Evolutionary conservation across 768 basidiomycete genomes (phyloP).

Genomic region (Psilocybe subaeruginosa): DNA sequence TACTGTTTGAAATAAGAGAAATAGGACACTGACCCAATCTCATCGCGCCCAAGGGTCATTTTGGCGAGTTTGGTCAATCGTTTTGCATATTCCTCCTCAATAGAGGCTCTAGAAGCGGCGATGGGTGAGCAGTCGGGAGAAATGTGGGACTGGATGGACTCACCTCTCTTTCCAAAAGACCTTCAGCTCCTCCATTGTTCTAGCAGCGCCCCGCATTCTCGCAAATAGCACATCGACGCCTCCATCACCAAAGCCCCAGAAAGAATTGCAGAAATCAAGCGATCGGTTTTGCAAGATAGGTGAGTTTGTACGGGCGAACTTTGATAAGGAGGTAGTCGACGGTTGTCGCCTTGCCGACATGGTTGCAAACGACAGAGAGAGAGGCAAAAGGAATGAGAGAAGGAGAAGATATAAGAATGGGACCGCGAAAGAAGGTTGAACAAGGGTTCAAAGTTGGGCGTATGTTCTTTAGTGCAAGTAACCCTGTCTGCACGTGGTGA

Average conservation of each 20-base stretch:
- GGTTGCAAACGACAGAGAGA: not conserved
- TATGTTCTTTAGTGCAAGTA: not conserved
- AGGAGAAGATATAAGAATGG: not conserved
- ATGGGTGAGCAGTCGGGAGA: constrained; percentile 11
- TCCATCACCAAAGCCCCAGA: constrained; percentile 88
- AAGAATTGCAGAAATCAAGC: constrained; percentile 94
- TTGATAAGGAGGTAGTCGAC: constrained; percentile 80
- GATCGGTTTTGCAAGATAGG: constrained; percentile 51
- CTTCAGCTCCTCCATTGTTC: constrained; percentile 88
- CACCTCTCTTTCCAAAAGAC: constrained; percentile 95
- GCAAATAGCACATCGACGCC: constrained; percentile 92
- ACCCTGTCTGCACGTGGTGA: constrained; percentile 5
- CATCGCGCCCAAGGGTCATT: constrained; percentile 78
- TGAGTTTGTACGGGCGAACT: constrained; percentile 62
- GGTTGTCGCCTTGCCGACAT: constrained; percentile 81
- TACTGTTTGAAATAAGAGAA: not conserved
- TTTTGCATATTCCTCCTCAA: constrained; percentile 97
- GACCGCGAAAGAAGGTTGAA: constrained; percentile 1
- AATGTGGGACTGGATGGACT: constrained; percentile 25
- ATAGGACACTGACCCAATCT: constrained; percentile 77
- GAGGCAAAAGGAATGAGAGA: not conserved
- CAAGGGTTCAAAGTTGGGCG: not conserved
- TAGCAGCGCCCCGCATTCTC: constrained; percentile 81
- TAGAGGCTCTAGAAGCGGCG: constrained; percentile 60
- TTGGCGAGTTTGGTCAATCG: constrained; percentile 80